Conservation (phyloP, 768 basidiomycete genomes). For the Saitozyma sp. region DNA sequence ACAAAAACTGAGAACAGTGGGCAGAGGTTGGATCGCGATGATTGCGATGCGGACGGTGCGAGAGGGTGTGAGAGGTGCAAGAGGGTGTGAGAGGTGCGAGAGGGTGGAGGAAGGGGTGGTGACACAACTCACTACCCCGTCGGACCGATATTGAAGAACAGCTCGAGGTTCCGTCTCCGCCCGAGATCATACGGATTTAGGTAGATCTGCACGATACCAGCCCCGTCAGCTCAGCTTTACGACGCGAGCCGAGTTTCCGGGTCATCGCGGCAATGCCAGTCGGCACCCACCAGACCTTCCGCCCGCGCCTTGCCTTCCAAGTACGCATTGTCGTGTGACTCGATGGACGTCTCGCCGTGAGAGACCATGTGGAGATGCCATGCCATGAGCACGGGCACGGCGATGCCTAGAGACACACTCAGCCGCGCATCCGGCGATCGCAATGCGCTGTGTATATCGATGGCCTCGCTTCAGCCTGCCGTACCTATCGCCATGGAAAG, state of each 20-base stretch:
- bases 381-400: slow-evolving; percentile 41
- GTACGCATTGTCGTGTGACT: slow-evolving; percentile 79
- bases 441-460: slow-evolving; percentile 48
- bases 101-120: background rate
- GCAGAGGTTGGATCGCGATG: no score
- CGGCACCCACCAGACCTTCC: slow-evolving; percentile 64
- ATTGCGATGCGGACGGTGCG: no score
- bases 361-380: slow-evolving; percentile 63
- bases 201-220: slow-evolving; percentile 60
- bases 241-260: background rate
- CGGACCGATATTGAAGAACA: slow-evolving; percentile 84
- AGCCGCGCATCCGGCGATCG: slow-evolving; percentile 68
- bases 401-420: slow-evolving; percentile 45
- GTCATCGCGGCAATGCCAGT: background rate
- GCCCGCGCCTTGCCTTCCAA: slow-evolving; percentile 69
- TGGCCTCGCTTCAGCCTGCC: slow-evolving; percentile 54
- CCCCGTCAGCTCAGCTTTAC: slow-evolving; percentile 3
- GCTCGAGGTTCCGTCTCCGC: slow-evolving; percentile 68
- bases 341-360: slow-evolving; percentile 82
- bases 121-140: slow-evolving; percentile 70
- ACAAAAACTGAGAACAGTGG: background rate
- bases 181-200: slow-evolving; percentile 91
- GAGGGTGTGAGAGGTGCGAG: no score
- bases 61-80: no score
- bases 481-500: slow-evolving; percentile 69